Evolutionary conservation across 164 flowering plant species (phyloP).

Genomic region (Pachysandra terminalis): DNA sequence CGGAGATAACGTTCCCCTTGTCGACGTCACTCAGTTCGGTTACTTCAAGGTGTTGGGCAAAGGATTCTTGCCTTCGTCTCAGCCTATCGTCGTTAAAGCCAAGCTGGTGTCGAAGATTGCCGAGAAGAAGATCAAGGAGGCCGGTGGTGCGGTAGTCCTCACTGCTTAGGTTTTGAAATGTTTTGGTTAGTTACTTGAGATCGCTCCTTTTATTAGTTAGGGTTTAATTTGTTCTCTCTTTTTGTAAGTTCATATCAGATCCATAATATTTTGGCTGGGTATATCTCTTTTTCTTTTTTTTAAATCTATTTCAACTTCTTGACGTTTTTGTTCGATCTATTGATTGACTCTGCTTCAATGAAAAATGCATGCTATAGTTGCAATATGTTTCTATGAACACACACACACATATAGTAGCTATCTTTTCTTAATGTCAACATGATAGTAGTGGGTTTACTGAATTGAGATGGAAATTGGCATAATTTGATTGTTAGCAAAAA

Average conservation of each 20-base stretch:
- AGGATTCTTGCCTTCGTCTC: background rate
- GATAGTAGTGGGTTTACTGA: no score
- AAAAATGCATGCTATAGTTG: no score
- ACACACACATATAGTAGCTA: no score
- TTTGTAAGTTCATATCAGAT: no score
- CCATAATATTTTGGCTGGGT: background rate
- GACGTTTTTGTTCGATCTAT: background rate
- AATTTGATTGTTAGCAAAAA: no score
- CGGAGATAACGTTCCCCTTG: constrained; percentile 2
- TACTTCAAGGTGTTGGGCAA: constrained; percentile 22
- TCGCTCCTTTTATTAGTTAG: background rate
- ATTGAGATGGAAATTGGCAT: no score
- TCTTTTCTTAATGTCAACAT: no score
- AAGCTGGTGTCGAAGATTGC: constrained; percentile 19
- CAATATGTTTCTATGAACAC: no score
- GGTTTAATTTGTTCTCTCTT: background rate
- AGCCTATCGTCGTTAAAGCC: constrained; percentile 11
- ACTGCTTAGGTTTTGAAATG: constrained; percentile 8
- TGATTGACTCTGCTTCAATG: no score
- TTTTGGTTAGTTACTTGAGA: background rate
- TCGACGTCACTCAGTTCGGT: constrained; percentile 20
- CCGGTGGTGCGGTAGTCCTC: constrained; percentile 23
- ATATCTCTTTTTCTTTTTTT: background rate
- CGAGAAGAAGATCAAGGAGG: constrained; percentile 24
- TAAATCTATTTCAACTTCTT: no score